Percentiles rank a stretch among this genome's conserved stretches.
phyloP scores from a whole-genome alignment of 805 yeast genomes.

The Lipomyces yamadae region DNA sequence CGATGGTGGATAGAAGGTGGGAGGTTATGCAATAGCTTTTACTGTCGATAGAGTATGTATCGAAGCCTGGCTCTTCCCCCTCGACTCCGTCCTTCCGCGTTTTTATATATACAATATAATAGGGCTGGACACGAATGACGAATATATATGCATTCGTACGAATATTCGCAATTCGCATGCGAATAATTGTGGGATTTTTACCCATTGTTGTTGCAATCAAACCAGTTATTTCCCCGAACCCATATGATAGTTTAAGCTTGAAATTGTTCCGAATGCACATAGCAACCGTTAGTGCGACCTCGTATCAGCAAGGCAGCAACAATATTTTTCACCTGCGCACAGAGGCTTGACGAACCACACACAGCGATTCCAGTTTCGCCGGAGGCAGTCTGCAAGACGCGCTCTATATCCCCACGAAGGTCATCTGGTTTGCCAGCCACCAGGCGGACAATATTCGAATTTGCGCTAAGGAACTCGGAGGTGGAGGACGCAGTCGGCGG shows the following conservation, averaged over 20 bases:
- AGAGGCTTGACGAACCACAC: slow-evolving; percentile 38
- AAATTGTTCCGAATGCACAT: slow-evolving; percentile 37
- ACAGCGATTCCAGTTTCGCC: slow-evolving; percentile 39
- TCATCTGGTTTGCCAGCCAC: slow-evolving; percentile 17
- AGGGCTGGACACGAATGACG: too few relatives aligned
- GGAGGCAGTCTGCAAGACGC: slow-evolving; percentile 19
- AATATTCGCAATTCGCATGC: too few relatives aligned
- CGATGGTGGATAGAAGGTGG: too few relatives aligned
- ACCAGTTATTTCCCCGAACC: background rate
- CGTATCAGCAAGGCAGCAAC: slow-evolving; percentile 35
- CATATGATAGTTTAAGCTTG: background rate
- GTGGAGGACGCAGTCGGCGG: background rate
- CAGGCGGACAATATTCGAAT: background rate
- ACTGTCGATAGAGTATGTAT: too few relatives aligned
- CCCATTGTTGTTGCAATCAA: too few relatives aligned
- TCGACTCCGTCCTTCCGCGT: too few relatives aligned
- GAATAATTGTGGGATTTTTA: too few relatives aligned
- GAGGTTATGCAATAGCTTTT: too few relatives aligned
- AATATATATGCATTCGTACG: too few relatives aligned
- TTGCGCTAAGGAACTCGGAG: background rate
- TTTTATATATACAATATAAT: too few relatives aligned
- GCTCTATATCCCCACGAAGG: slow-evolving; percentile 9
- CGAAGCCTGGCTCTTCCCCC: too few relatives aligned
- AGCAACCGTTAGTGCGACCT: slow-evolving; percentile 37
- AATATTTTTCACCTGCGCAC: slow-evolving; percentile 24